Conservation (phyloP, 805 yeast species). For the Wickerhamomyces pijperi region DNA sequence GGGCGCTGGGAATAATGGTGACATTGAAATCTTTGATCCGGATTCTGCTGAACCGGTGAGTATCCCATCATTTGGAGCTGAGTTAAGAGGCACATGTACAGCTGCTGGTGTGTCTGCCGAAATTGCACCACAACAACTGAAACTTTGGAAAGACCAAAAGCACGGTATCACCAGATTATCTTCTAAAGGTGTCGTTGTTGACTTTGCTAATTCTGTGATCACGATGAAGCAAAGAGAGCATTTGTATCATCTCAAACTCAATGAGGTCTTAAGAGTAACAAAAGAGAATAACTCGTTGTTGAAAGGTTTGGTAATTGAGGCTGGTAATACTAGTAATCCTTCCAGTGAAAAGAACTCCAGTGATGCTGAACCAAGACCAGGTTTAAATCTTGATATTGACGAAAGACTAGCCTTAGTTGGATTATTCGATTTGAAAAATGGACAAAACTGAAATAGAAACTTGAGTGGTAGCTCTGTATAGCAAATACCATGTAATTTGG, state of each 20-base stretch:
- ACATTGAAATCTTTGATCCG: conserved; percentile 43
- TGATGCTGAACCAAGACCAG: not conserved
- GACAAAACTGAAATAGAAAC: too few relatives aligned
- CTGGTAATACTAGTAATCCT: too few relatives aligned
- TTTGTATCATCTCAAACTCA: conserved; percentile 17
- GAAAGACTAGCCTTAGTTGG: not conserved
- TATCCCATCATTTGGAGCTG: too few relatives aligned
- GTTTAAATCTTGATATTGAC: not conserved
- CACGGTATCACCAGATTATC: conserved; percentile 49
- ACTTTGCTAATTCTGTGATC: conserved; percentile 49
- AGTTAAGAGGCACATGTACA: conserved; percentile 23
- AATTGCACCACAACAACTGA: conserved; percentile 16
- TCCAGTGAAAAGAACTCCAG: too few relatives aligned
- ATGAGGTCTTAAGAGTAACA: conserved; percentile 23
- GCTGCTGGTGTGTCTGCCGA: conserved; percentile 25
- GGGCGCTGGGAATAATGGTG: conserved; percentile 42
- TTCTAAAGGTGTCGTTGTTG: conserved; percentile 56
- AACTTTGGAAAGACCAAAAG: conserved; percentile 23
- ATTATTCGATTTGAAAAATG: not conserved
- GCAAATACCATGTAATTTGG: not conserved
- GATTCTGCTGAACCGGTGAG: conserved; percentile 22
- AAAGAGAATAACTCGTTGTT: conserved; percentile 26
- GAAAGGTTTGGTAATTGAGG: conserved; percentile 16
- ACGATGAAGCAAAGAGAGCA: conserved; percentile 18
- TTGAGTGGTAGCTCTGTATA: too few relatives aligned